Evolutionary conservation across 2,329 filamentous ascomycete genomes (phyloP), one percentile per base, ranked within the genome.

Genomic region (Cladosporium oxysporum): DNA sequence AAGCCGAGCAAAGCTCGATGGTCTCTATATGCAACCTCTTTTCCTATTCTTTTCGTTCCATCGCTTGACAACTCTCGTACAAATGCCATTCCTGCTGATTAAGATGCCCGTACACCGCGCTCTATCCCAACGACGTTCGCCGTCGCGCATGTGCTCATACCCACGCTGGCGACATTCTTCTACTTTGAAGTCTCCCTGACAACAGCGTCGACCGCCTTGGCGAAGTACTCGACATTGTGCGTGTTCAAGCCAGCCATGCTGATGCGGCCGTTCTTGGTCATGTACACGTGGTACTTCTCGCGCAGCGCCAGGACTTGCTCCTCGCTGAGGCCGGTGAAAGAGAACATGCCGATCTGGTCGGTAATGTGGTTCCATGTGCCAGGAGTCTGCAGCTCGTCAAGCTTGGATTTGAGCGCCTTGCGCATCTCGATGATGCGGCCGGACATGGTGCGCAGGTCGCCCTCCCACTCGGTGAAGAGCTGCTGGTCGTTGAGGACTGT

Each of bases 271-370:
- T 99, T 99, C 87, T 97, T 97, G 71, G 94, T 98, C 83, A 94
- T 93, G 82, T 95, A 95, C 63, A 95, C 84, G 78, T 95, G 91
- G 67, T 84, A 87, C 60, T 91, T 86, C 68, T 87, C 83, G 62
- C 89, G 85, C 68, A 95, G 81, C 80, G 87, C 88, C 71, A 85
- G 72, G 8, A 94, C 91, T 77, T 95, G 91, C 68, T 86, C 77
- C 81, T 93, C 90, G 14, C 79, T 86, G 77, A 96, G 80, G 14
- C 92, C 92, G 0, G 92, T 96, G 79, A 96, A 99, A 79, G 90
- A 94, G 83, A 99, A 99, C 95, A 99, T 99, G 82, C 95, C 95
- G 76, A 99, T 99, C 85, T 99, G 95, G 74, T 96, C 91, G 18
- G 93, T 97, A 78, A 99, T 96, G 81, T 99, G 95, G 76, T 93